phyloP scores from a whole-genome alignment of 225 moss, liverwort and hornwort genomes.

The Sphagnum contortum region DNA sequence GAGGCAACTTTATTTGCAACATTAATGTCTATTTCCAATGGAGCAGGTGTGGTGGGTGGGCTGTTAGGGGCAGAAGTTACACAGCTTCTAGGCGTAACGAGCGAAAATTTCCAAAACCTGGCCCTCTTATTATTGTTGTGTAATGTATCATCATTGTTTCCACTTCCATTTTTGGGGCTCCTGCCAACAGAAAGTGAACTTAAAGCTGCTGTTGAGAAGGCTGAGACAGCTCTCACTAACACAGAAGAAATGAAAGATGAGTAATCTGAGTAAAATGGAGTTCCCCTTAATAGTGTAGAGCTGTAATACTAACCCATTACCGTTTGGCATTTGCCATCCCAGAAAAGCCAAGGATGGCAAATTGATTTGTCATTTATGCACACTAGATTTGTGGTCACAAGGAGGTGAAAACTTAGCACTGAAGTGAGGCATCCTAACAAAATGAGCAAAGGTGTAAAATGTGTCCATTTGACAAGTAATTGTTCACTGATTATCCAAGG shows the following conservation, averaged over 20 bases:
- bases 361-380: too few species aligned
- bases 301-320: too few species aligned
- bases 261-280: conserved; percentile 2
- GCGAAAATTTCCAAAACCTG: conserved; percentile 69
- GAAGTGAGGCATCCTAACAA: too few species aligned
- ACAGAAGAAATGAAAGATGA: conserved; percentile 19
- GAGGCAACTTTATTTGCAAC: conserved; percentile 97
- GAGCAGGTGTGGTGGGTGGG: conserved; percentile 77
- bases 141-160: conserved; percentile 65
- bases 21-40: conserved; percentile 96
- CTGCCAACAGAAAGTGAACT: conserved; percentile 74
- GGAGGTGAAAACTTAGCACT: too few species aligned
- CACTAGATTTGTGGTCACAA: too few species aligned
- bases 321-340: too few species aligned
- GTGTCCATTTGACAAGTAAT: too few species aligned
- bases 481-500: too few species aligned
- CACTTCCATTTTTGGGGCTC: conserved; percentile 73
- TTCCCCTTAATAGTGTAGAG: too few species aligned
- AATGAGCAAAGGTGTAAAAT: too few species aligned
- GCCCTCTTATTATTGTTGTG: conserved; percentile 62
- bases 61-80: conserved; percentile 81
- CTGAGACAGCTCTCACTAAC: conserved; percentile 41
- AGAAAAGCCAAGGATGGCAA: too few species aligned
- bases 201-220: conserved; percentile 68
- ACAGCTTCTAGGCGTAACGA: conserved; percentile 64